Base-by-base conservation (phyloP, 1,139 yeast genomes). In the Debaryomyces sp. region DNA sequence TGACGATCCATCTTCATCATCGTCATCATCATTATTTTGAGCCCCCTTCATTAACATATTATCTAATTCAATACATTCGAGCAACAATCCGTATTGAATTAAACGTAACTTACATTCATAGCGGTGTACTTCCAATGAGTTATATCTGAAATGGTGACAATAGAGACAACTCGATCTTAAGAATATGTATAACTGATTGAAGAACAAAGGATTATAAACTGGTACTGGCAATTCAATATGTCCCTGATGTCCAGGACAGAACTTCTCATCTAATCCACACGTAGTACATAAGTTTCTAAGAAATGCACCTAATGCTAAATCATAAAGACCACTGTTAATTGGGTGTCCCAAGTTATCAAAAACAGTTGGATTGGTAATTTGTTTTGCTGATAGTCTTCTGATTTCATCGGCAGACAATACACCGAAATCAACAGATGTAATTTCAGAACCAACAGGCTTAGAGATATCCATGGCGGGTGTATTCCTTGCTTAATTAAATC, bases 241-340 rank as follows among this genome's bases (percentile, higher is more conserved):
- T 51, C 99, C 99, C 71, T 90, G 91, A 68, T 95, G 99, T 34
- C 99, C 99, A 2, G 98, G 97, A 73, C 99, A 95, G 62, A 83
- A 87, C 63, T 89, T 84, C 59, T 94, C 98, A 66, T 91, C 97
- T 54, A 94, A 77, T 24, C 98, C 97, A 81, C 99, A 95, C 2
- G 99, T 94, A 26, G 95, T 80, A 81, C 99, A 92, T 47, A 89
- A 77, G 65, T 92, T 89, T 65, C 87, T 80, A 55, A 90, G 76
- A 63, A 91, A 94, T 1, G 99, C 99, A 58, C 99, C 99, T 44
- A 95, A 75, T 21, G 97, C 85, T 55, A 92, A 80, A 70, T 95
- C 99, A 61, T 95, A 95, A 42, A 95, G 77, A 68, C 99, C 99
- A 51, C 96, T 94, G 44, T 85, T 79, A 45, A 94, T 85, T 15